Percentiles rank a stretch among this genome's conserved stretches.
These are phyloP conservation scores for Eremothecium gossypii DNA, from an alignment of 1,139 yeast species.

Conservation along the genomic window DNA sequence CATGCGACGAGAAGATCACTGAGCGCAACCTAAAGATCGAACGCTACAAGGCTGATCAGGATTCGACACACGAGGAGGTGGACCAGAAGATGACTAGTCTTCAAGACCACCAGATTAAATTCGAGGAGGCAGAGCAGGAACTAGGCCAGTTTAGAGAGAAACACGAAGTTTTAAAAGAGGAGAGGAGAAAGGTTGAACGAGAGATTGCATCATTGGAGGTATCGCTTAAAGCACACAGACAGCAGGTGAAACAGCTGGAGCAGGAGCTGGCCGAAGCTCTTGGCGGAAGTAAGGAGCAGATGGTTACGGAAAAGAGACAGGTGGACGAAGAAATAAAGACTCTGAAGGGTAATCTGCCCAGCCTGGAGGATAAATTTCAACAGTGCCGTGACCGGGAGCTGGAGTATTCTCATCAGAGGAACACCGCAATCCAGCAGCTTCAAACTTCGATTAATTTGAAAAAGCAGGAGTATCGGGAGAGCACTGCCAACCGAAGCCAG, in stretches of 20 bases:
- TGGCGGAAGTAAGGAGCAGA: slow-evolving; percentile 25
- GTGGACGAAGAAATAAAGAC: slow-evolving; percentile 12
- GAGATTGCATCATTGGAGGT: slow-evolving; percentile 29
- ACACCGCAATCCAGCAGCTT: slow-evolving; percentile 9
- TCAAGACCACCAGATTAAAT: slow-evolving; percentile 19
- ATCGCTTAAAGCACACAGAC: slow-evolving; percentile 32
- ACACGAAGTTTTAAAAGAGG: slow-evolving; percentile 18
- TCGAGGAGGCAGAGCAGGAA: slow-evolving; percentile 20
- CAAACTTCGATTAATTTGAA: slow-evolving; percentile 2
- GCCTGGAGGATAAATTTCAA: slow-evolving; percentile 14
- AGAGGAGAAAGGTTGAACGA: slow-evolving; percentile 24
- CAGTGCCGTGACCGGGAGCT: slow-evolving; percentile 15
- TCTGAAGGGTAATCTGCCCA: slow-evolving; percentile 9
- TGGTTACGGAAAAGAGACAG: slow-evolving; percentile 7
- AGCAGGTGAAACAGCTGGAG: slow-evolving; percentile 35
- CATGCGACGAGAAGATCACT: slow-evolving; percentile 14
- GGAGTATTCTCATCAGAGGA: slow-evolving; percentile 9
- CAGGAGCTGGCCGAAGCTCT: slow-evolving; percentile 23
- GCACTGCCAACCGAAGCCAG: slow-evolving; percentile 10
- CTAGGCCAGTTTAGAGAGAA: slow-evolving; percentile 16
- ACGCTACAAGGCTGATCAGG: slow-evolving; percentile 15
- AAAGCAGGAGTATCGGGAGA: slow-evolving; percentile 5
- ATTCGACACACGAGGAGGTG: slow-evolving; percentile 16
- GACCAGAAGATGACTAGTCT: slow-evolving; percentile 21
- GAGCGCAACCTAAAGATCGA: slow-evolving; percentile 21